Base-by-base conservation (phyloP, 2,329 filamentous ascomycete genomes). In the Ceratocystis destructans region DNA sequence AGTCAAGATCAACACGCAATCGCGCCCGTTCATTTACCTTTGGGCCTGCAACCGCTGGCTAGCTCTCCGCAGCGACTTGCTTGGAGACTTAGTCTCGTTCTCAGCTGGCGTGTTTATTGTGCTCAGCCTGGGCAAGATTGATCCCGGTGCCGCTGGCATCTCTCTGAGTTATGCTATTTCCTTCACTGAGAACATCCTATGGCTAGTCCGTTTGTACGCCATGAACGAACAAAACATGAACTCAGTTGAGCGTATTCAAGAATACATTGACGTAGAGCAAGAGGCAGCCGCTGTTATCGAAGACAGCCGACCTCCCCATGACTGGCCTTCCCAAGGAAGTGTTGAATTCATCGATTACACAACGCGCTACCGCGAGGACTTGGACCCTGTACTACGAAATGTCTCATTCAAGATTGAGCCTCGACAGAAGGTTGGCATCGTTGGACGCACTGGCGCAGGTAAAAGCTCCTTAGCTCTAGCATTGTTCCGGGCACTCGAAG, bases 211-310 rank as follows among this genome's bases (percentile, higher is more conserved):
- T 61, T 81, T 96, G 15, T 99, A 99, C 74, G 88, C 92, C 0
- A 85, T 89, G 73, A 96, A 97, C 72, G 94, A 99, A 77, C 94
- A 99, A 76, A 97, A 96, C 77, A 97, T 99, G 94, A 99, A 99
- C 77, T 93, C 93, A 2, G 92, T 97, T 62, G 94, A 99, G 77
- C 89, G 94, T 72, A 87, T 99, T 73, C 95, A 96, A 78, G 94
- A 99, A 74, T 99, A 97, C 73, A 83, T 97, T 45, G 90, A 97
- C 57, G 89, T 99, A 0, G 93, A 97, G 71, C 93, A 96, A 74
- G 94, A 99, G 77, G 92, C 94, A 0, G 79, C 83, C 0, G 81
- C 89, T 0, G 79, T 96, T 50, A 83, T 96, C 50, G 85, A 90
- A 65, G 85, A 93, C 68, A 89, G 85, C 70, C 83, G 90, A 33